Evolutionary conservation across 2,329 filamentous ascomycete species (phyloP).

Genomic region (Paecilomyces niveus): DNA sequence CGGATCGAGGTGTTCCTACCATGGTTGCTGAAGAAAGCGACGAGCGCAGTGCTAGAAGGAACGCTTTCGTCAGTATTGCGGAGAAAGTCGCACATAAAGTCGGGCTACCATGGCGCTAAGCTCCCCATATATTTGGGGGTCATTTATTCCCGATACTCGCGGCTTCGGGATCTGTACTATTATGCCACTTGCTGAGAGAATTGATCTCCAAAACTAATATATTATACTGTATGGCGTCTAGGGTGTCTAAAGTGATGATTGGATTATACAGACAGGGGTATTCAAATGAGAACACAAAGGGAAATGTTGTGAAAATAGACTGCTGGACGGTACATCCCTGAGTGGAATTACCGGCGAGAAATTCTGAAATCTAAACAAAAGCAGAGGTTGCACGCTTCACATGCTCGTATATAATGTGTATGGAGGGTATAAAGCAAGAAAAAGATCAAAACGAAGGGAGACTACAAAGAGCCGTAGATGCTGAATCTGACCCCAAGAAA

Average conservation of each 20-base stretch:
- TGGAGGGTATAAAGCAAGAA: not conserved
- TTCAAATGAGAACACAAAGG: not conserved
- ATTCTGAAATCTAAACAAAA: not conserved
- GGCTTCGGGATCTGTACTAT: not conserved
- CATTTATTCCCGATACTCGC: not conserved
- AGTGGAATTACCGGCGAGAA: not conserved
- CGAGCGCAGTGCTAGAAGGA: slow-evolving; percentile 58
- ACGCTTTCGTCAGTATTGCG: slow-evolving; percentile 66
- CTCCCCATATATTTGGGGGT: not conserved
- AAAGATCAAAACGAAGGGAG: not conserved
- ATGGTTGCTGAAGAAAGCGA: slow-evolving; percentile 71
- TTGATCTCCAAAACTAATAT: not conserved
- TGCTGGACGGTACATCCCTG: not conserved
- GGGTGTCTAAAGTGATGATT: not conserved
- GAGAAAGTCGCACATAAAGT: slow-evolving; percentile 41
- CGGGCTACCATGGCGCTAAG: slow-evolving; percentile 32
- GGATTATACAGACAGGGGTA: not conserved
- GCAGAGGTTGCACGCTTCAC: not conserved
- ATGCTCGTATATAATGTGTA: not conserved
- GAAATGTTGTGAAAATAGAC: not conserved
- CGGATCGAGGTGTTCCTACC: slow-evolving; percentile 79
- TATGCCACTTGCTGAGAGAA: not conserved
- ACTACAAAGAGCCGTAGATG: not conserved
- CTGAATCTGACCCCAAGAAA: not conserved
- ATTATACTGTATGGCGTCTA: not conserved